Conservation (phyloP, 805 yeast species). For the Debaryomyces hansenii region DNA sequence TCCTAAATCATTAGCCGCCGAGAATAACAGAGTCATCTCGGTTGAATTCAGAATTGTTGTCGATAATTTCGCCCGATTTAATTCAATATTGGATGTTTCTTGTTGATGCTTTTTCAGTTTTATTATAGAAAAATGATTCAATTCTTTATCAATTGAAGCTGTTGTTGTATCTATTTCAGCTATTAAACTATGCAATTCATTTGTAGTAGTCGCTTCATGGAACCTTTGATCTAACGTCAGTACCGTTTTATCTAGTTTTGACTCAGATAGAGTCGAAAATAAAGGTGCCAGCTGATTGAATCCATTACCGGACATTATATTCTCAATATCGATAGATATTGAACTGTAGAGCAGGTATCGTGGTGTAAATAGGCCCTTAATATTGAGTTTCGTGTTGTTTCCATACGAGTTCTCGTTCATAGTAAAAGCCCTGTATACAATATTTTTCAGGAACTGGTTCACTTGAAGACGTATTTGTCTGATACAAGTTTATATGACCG, state of each 20-base stretch:
- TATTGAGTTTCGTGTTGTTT: background rate
- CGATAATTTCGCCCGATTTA: slow-evolving; percentile 63
- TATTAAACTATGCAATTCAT: slow-evolving; percentile 28
- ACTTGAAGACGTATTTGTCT: no score
- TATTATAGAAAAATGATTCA: slow-evolving; percentile 21
- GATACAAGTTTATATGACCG: no score
- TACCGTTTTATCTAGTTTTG: slow-evolving; percentile 4
- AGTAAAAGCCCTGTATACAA: background rate
- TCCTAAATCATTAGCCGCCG: slow-evolving; percentile 66
- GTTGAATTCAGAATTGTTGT: slow-evolving; percentile 58
- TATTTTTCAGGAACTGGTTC: background rate
- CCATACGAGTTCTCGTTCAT: background rate
- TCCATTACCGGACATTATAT: slow-evolving; percentile 4
- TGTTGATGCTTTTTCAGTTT: slow-evolving; percentile 33
- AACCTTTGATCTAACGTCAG: slow-evolving; percentile 11
- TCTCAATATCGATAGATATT: background rate
- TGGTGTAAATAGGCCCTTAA: background rate
- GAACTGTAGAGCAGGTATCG: background rate
- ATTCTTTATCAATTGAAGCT: slow-evolving; percentile 22
- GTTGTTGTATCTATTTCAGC: slow-evolving; percentile 27
- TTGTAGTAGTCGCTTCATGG: slow-evolving; percentile 22
- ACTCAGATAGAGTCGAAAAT: slow-evolving; percentile 3
- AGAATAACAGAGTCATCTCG: slow-evolving; percentile 51
- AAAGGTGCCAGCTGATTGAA: background rate
- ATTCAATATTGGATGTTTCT: slow-evolving; percentile 51